Evolutionary conservation across 2,329 filamentous ascomycete species (phyloP).

Genomic region (Colletotrichum costaricense): DNA sequence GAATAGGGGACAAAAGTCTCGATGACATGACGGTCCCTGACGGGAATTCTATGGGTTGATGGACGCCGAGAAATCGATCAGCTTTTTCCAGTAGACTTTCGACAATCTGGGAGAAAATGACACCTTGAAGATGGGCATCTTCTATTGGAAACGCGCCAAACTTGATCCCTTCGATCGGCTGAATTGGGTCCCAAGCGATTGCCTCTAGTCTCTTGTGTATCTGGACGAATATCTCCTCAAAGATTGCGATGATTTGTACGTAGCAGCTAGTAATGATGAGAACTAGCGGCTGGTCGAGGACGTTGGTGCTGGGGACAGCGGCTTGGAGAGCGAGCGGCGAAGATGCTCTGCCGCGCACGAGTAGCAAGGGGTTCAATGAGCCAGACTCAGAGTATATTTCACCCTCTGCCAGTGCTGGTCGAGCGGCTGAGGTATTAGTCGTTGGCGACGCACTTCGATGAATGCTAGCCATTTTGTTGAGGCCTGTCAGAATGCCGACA

Average conservation of each 20-base stretch:
- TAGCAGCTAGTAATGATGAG: conserved; percentile 45
- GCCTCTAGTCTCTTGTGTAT: conserved; percentile 37
- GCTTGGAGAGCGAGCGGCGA: not conserved
- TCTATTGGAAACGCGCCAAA: conserved; percentile 41
- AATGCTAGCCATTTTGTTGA: not conserved
- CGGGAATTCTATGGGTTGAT: not conserved
- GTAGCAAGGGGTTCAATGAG: not conserved
- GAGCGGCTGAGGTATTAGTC: too few species aligned
- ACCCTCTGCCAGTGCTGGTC: not conserved
- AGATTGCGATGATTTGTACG: conserved; percentile 40
- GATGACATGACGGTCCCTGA: not conserved
- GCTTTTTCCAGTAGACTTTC: not conserved
- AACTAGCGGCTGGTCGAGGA: conserved; percentile 41
- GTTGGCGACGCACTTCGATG: not conserved
- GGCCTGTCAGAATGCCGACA: not conserved
- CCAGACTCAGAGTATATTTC: not conserved
- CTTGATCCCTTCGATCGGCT: conserved; percentile 37
- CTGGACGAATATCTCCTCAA: conserved; percentile 39
- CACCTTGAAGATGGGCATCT: conserved; percentile 42
- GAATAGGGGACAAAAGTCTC: not conserved
- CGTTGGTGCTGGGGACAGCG: not conserved
- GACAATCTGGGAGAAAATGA: conserved; percentile 43
- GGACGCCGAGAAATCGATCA: not conserved
- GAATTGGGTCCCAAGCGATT: conserved; percentile 22
- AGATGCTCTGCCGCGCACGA: not conserved